These are phyloP conservation scores for Aspergillus fumigatiaffinis DNA, from an alignment of 2,329 filamentous ascomycete species.

Conservation along the genomic window DNA sequence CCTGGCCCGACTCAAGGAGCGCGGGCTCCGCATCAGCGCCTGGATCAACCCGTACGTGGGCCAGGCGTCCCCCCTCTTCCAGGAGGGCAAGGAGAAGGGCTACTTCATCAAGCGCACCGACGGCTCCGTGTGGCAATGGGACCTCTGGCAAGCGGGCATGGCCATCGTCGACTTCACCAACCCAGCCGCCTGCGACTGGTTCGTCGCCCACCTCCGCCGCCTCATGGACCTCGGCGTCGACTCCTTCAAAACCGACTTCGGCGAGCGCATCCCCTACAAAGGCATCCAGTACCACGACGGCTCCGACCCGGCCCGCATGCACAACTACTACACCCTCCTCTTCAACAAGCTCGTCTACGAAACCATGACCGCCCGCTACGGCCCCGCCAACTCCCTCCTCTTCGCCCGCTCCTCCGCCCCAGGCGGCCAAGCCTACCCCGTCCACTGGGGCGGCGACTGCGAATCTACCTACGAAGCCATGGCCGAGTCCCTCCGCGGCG, in stretches of 20 bases:
- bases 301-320: constrained; percentile 63
- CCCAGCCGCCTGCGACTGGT: constrained; percentile 64
- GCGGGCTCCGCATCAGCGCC: constrained; percentile 64
- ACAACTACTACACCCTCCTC: constrained; percentile 71
- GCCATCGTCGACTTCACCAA: constrained; percentile 71
- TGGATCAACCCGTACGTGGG: constrained; percentile 76
- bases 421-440: constrained; percentile 65
- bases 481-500: constrained; percentile 66
- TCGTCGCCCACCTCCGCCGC: constrained; percentile 55
- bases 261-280: constrained; percentile 64
- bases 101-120: constrained; percentile 67
- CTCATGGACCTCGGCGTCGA: constrained; percentile 68
- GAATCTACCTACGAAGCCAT: constrained; percentile 70
- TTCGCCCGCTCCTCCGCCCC: constrained; percentile 66
- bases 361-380: constrained; percentile 53
- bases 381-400: constrained; percentile 55
- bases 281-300: constrained; percentile 63
- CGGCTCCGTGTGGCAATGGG: constrained; percentile 71
- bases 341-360: constrained; percentile 70
- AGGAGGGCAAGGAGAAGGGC: constrained; percentile 57
- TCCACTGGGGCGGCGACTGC: constrained; percentile 72
- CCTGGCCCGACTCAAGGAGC: constrained; percentile 60
- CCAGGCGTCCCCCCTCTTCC: constrained; percentile 64
- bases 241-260: constrained; percentile 72
- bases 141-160: constrained; percentile 75